Base-by-base conservation (phyloP, 768 basidiomycete species). In the Mycena albidolilacea region DNA sequence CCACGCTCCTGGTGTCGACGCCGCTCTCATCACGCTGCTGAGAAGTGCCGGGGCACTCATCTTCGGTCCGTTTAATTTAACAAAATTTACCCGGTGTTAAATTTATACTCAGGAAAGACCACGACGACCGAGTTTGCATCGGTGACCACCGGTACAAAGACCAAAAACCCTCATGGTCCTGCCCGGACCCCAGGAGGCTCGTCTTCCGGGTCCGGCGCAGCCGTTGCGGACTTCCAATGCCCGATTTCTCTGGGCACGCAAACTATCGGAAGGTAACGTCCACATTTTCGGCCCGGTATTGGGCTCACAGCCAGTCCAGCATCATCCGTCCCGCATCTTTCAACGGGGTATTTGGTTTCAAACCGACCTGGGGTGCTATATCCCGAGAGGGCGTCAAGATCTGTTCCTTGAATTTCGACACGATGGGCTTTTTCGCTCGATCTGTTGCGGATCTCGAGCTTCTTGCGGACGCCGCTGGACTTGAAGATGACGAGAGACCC, bases 331-430 rank as follows among this genome's bases (percentile, higher is more conserved):
- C 76, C 12, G 76, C 64, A 3, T 77, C 76, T 3, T 77, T 72
- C 65, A 75, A 75, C 62, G 76, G 76, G 1, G 61, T 77, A 55
- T 72, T 72, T 21, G 73, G 52, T 0, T 54, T 72, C 44, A 77
- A 77, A 35, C 76, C 76, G 3, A 77, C 76, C 2, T 77, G 73
- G 73, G 76, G 76, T 23, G 64, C 73, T 17, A 75, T 77, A 15
- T 75, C 76, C 11, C 66, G 73, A 5, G 76, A 77, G 23, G 73
- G 73, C 37, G 68, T 72, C 63, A 71, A 74, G 21, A 19, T 75
- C 8, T 77, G 65, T 38, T 72, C 76, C 5, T 30, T 77, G 38
- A 77, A 72, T 64, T 58, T 76, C 38, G 76, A 76, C 48, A 76
- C 76, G 7, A 64, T 74, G 58, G 76, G 76, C 1, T 72, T 76